Conservation (phyloP, 2,329 filamentous ascomycete genomes). For the Daldinia eschscholtzii region DNA sequence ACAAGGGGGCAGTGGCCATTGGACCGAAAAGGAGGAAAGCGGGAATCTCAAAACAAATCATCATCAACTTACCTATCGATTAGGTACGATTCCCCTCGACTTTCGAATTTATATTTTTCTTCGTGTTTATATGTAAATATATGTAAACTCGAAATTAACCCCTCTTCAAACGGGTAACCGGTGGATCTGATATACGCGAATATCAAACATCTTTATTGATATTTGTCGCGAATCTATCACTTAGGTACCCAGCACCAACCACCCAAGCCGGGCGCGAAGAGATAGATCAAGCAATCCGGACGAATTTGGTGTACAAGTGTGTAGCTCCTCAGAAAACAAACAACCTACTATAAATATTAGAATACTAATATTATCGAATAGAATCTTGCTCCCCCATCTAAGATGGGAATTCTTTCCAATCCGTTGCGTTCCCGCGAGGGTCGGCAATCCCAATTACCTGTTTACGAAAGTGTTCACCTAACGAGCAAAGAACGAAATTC, state of each 20-base stretch:
- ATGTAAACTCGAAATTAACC: background rate
- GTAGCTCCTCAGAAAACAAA: constrained; percentile 20
- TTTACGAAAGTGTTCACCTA: constrained; percentile 62
- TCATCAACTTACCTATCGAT: constrained; percentile 36
- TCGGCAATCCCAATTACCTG: constrained; percentile 59
- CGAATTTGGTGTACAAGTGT: constrained; percentile 31
- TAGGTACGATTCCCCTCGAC: constrained; percentile 10
- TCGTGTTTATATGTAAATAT: background rate
- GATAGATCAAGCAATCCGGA: background rate
- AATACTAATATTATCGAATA: constrained; percentile 19
- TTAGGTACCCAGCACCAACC: constrained; percentile 1
- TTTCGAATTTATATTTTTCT: background rate
- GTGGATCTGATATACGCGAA: background rate
- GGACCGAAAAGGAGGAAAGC: constrained; percentile 22
- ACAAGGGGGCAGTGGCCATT: constrained; percentile 21
- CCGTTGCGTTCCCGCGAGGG: constrained; percentile 62
- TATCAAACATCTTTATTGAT: background rate
- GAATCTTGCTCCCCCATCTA: constrained; percentile 33
- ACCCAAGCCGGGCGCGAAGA: constrained; percentile 27
- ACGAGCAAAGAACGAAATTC: constrained; percentile 65
- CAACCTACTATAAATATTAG: constrained; percentile 4
- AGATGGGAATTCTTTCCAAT: constrained; percentile 66
- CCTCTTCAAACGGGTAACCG: background rate
- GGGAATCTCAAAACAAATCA: constrained; percentile 36
- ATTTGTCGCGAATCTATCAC: constrained; percentile 6